A percentile compares a stretch with the other conserved stretches of the same genome.
Evolutionary conservation across 192 early-diverging fungal species (phyloP).

Genomic region (Linderina pennispora): DNA sequence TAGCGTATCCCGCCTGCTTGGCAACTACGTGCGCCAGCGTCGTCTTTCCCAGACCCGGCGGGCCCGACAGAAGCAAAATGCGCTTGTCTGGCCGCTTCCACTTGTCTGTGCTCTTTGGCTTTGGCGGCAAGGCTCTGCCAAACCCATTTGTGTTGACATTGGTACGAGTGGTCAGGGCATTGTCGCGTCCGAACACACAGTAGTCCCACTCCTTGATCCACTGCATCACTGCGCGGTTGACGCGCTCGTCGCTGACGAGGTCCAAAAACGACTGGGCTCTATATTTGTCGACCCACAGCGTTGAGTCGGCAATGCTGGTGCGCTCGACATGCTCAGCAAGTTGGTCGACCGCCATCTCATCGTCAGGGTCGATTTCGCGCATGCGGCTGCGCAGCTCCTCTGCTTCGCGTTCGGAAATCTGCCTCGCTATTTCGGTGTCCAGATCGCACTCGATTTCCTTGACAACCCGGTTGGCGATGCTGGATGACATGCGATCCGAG

Average conservation of each 20-base stretch:
- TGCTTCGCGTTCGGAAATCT: background rate
- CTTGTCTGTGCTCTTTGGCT: conserved; percentile 9
- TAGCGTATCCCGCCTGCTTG: conserved; percentile 82
- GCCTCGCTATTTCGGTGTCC: conserved; percentile 6
- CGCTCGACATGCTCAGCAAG: conserved; percentile 31
- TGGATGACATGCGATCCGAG: conserved; percentile 12
- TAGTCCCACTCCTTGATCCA: conserved; percentile 98
- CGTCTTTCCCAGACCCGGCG: conserved; percentile 94
- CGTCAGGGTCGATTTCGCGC: background rate
- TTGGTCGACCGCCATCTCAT: conserved; percentile 1
- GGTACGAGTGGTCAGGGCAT: conserved; percentile 4
- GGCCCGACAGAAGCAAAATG: conserved; percentile 75
- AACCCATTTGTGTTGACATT: too few species aligned
- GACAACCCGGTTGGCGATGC: conserved; percentile 28
- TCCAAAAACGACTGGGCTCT: conserved; percentile 74
- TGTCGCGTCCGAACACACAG: conserved; percentile 75
- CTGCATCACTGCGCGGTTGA: conserved; percentile 80
- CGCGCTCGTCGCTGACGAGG: conserved; percentile 84
- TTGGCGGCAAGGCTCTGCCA: conserved; percentile 2
- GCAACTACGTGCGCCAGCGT: conserved; percentile 93
- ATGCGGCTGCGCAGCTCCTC: background rate
- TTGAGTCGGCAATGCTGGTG: conserved; percentile 20
- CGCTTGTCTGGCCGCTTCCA: conserved; percentile 39
- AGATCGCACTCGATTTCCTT: conserved; percentile 27
- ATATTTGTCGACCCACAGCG: conserved; percentile 91